Evolutionary conservation across 2,329 filamentous ascomycete genomes (phyloP).

Genomic region (Coccinonectria pachysandricola): DNA sequence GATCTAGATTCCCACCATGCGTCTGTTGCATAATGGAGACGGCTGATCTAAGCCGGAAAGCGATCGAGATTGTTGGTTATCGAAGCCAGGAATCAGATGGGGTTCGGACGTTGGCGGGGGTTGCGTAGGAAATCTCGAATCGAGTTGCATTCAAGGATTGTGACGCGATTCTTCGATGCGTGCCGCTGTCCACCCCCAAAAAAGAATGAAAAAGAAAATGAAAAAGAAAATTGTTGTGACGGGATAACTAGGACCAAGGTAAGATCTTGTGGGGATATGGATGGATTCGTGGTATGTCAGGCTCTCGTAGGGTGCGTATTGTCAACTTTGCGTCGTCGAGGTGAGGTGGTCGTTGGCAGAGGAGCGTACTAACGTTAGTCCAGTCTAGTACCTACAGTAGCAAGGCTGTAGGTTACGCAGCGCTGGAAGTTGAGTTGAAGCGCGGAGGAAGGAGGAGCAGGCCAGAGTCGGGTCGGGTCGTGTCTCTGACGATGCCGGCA

Average conservation of each 20-base stretch:
- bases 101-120: slow-evolving; percentile 15
- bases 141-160: slow-evolving; percentile 2
- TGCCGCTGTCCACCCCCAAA: too few species aligned
- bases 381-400: slow-evolving; percentile 1
- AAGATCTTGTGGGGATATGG: too few species aligned
- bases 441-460: slow-evolving; percentile 1
- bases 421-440: slow-evolving; percentile 3
- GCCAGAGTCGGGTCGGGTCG: slow-evolving; percentile 2
- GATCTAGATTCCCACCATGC: slow-evolving; percentile 32
- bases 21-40: slow-evolving; percentile 32
- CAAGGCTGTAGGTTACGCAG: slow-evolving; percentile 6
- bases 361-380: slow-evolving; percentile 1
- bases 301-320: too few species aligned
- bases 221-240: slow-evolving; percentile 1
- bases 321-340: too few species aligned
- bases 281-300: too few species aligned
- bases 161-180: too few species aligned
- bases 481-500: too few species aligned
- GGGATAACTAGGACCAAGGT: background rate
- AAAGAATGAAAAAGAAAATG: background rate
- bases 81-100: slow-evolving; percentile 7
- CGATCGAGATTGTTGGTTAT: slow-evolving; percentile 8
- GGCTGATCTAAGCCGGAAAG: slow-evolving; percentile 14
- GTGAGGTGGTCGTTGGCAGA: background rate
- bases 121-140: slow-evolving; percentile 16